These are phyloP conservation scores for Podaxis sp. DNA, from an alignment of 768 basidiomycete species.

Conservation along the genomic window DNA sequence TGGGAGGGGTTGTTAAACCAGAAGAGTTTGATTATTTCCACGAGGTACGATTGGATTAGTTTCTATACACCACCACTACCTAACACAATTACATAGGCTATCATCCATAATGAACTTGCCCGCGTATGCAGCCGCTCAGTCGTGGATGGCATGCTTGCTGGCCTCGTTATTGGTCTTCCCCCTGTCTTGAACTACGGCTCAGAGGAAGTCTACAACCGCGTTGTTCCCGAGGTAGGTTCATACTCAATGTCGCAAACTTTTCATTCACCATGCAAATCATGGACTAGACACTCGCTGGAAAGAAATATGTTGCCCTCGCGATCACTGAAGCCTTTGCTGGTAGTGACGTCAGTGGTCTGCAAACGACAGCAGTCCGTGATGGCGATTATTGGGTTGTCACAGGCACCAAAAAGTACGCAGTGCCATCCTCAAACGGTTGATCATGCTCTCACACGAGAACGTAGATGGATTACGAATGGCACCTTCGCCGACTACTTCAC, in stretches of 20 bases:
- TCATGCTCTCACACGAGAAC: neutral
- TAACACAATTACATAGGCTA: conserved; percentile 39
- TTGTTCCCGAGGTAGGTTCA: conserved; percentile 61
- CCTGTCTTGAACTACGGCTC: conserved; percentile 87
- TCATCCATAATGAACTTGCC: conserved; percentile 77
- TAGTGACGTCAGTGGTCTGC: conserved; percentile 79
- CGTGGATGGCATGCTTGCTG: conserved; percentile 80
- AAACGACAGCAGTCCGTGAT: conserved; percentile 81
- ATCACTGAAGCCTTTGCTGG: conserved; percentile 94
- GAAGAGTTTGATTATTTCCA: conserved; percentile 96
- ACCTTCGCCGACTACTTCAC: conserved; percentile 84
- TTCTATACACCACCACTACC: neutral
- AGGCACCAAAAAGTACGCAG: conserved; percentile 86
- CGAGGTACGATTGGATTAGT: conserved; percentile 45
- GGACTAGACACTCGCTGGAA: conserved; percentile 50
- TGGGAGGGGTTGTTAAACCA: conserved; percentile 71
- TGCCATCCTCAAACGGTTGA: neutral
- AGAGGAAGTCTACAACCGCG: conserved; percentile 60
- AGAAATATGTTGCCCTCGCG: conserved; percentile 85
- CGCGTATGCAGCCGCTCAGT: conserved; percentile 84
- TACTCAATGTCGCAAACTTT: neutral
- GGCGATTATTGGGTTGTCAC: conserved; percentile 86
- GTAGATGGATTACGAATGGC: conserved; percentile 87
- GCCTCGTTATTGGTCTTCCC: conserved; percentile 82
- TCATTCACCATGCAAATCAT: neutral